These are phyloP conservation scores for Saccharomycopsis vini DNA, from an alignment of 805 yeast species.

Conservation along the genomic window DNA sequence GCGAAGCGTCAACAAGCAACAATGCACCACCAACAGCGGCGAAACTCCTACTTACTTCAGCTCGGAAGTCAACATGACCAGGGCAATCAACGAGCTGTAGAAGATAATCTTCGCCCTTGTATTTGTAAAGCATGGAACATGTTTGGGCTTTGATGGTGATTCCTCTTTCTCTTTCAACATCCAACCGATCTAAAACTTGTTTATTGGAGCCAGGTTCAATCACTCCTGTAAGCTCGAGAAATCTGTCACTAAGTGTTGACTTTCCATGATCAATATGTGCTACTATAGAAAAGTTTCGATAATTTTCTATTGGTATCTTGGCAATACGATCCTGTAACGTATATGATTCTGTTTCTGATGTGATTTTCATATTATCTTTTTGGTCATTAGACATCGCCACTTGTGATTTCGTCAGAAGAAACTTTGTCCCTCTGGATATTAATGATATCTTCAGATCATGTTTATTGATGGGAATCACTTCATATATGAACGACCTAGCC, in stretches of 20 bases:
- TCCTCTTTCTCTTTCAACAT: constrained; percentile 93
- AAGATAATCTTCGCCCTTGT: constrained; percentile 63
- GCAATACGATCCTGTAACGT: constrained; percentile 48
- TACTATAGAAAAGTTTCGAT: constrained; percentile 85
- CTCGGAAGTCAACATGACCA: constrained; percentile 93
- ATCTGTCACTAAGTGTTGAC: constrained; percentile 81
- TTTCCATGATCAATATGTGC: constrained; percentile 93
- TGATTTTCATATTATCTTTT: background rate
- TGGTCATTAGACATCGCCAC: background rate
- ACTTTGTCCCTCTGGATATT: background rate
- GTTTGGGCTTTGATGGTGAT: constrained; percentile 97
- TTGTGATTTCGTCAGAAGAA: background rate
- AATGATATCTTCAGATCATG: background rate
- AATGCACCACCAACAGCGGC: constrained; percentile 96
- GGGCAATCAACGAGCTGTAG: constrained; percentile 94
- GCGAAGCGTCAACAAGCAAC: constrained; percentile 84
- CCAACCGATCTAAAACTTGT: constrained; percentile 84
- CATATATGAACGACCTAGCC: background rate
- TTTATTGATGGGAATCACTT: background rate
- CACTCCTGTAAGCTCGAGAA: constrained; percentile 83
- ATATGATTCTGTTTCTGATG: background rate
- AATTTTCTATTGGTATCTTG: constrained; percentile 74
- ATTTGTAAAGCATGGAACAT: constrained; percentile 79
- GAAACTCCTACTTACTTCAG: constrained; percentile 88
- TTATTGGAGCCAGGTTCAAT: constrained; percentile 66